These are phyloP conservation scores for Podospora appendiculata DNA, from an alignment of 495 filamentous ascomycete genomes.

Conservation along the genomic window DNA sequence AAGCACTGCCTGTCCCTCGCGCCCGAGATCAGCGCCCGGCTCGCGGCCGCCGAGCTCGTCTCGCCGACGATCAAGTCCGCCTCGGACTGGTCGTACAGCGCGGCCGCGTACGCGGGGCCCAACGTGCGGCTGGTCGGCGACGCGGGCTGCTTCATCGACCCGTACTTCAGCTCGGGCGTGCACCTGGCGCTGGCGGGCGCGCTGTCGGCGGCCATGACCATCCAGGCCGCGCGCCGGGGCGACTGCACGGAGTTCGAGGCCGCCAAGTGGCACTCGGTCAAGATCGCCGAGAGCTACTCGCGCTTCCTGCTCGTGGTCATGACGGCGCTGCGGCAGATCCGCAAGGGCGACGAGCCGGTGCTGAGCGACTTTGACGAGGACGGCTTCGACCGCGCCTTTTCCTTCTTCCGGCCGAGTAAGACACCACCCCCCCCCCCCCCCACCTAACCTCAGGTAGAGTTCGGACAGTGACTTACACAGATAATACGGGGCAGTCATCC, in stretches of 20 bases:
- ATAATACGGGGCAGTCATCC: constrained; percentile 28
- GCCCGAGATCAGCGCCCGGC: constrained; percentile 15
- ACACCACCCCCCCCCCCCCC: background rate
- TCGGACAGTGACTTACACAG: background rate
- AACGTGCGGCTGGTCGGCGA: constrained; percentile 36
- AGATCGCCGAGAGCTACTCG: constrained; percentile 38
- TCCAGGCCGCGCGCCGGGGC: constrained; percentile 23
- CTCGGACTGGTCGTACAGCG: constrained; percentile 38
- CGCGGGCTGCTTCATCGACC: constrained; percentile 38
- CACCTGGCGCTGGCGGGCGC: constrained; percentile 40
- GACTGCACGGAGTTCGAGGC: constrained; percentile 32
- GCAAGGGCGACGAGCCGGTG: constrained; percentile 22
- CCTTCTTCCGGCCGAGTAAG: constrained; percentile 35
- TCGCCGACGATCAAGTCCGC: constrained; percentile 27
- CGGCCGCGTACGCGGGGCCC: constrained; percentile 24
- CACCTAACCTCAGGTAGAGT: background rate
- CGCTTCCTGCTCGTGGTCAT: constrained; percentile 43
- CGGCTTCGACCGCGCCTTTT: constrained; percentile 39
- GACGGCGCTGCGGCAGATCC: constrained; percentile 39
- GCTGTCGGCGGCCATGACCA: constrained; percentile 37
- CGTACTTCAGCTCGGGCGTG: constrained; percentile 39
- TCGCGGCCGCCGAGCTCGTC: constrained; percentile 21
- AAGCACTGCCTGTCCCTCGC: constrained; percentile 23
- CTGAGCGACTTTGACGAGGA: constrained; percentile 33
- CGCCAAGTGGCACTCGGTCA: constrained; percentile 39